phyloP scores from a whole-genome alignment of 192 early-diverging fungal species.

The Coemansia sp. region DNA sequence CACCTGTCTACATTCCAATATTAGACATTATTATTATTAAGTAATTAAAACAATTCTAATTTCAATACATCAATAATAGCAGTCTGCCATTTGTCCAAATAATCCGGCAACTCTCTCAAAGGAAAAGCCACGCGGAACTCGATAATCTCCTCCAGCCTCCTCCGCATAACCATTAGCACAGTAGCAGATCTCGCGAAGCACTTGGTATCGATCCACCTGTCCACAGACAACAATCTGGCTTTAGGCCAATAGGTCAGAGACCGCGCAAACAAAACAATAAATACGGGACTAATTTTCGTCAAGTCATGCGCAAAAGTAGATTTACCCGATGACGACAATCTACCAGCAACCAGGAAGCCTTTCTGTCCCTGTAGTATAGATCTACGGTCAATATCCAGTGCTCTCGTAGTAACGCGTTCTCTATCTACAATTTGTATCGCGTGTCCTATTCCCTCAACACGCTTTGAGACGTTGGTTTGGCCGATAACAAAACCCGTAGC shows the following conservation, averaged over 20 bases:
- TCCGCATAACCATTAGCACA: constrained; percentile 19
- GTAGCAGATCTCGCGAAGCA: constrained; percentile 21
- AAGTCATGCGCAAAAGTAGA: constrained; percentile 17
- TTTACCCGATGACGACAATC: constrained; percentile 7
- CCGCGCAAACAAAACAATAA: constrained; percentile 19
- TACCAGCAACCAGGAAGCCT: constrained; percentile 1
- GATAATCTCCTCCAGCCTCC: constrained; percentile 7
- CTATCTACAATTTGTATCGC: constrained; percentile 21
- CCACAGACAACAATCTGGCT: constrained; percentile 15
- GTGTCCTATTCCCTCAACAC: constrained; percentile 12
- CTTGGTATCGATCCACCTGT: constrained; percentile 26
- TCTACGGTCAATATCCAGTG: constrained; percentile 1
- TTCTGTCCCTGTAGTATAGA: no score
- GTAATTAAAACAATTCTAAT: background rate
- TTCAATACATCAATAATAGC: constrained; percentile 13
- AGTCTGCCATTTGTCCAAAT: constrained; percentile 16
- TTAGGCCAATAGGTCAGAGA: constrained; percentile 31
- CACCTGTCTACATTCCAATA: no score
- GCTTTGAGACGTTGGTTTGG: constrained; percentile 12
- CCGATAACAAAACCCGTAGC: constrained; percentile 10
- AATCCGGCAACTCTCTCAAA: background rate
- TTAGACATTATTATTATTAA: background rate
- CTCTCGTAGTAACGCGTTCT: constrained; percentile 17
- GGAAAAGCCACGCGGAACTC: constrained; percentile 21
- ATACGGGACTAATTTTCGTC: constrained; percentile 5